Base-by-base conservation (phyloP, 164 flowering plant genomes). In the Berberis thunbergii region DNA sequence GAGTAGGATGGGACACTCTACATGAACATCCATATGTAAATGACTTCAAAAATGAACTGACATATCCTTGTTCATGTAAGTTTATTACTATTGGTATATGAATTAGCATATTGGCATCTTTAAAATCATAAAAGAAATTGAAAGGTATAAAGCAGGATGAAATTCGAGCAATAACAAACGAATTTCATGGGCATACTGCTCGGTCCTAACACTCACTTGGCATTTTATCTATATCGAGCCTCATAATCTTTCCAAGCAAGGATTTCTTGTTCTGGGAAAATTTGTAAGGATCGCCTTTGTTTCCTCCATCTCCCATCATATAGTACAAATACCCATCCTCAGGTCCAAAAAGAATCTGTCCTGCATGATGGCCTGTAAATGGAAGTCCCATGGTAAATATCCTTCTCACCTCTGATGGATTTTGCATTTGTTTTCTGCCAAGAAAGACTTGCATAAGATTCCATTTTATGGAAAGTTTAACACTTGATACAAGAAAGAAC, bases 221-320 rank as follows among this genome's bases (percentile, higher is more conserved):
- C 7, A 84, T 69, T 71, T 74, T 82, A 64, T 94, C 83, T 38
- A 91, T 69, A 67, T 94, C 97, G 53, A 94, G 77, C 68, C 99
- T 79, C 87, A 85, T 81, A 59, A 94, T 83, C 76, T 94, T 94
- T 62, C 99, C 97, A 68, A 94, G 99, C 80, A 89, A 74, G 50
- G 97, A 89, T 72, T 87, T 91, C 79, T 86, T 94, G 79, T 86
- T 89, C 60, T 94, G 99, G 8, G 96, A 59, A 66, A 94, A 91
- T 65, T 86, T 87, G 77, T 74, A 79, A 10, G 97, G 95, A 74
- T 87, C 98, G 5, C 83, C 88, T 2, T 26, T 59, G 55, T 79
- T 79, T 50, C 96, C 97, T 48, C 97, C 98, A 73, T 94, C 96
- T 41, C 99, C 99, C 96, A 87, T 94, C 96, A 91, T 85, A 59